Evolutionary conservation across 176 grass and related monocot species (phyloP).

Genomic region (Triticum dicoccoides): DNA sequence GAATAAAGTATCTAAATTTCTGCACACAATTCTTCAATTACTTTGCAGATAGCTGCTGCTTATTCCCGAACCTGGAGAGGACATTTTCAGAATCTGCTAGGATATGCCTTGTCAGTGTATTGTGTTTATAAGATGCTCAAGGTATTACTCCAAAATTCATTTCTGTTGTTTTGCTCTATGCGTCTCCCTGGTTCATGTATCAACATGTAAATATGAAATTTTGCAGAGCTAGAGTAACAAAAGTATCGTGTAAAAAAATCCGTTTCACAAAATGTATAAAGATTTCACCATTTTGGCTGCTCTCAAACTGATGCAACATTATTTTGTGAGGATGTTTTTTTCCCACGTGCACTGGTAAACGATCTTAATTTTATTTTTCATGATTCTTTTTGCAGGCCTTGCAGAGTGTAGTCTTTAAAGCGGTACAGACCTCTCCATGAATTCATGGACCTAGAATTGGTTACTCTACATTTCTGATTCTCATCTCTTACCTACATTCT

Average conservation of each 20-base stretch:
- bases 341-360: neutral
- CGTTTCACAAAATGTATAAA: neutral
- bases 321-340: conserved; percentile 21
- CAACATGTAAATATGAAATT: neutral
- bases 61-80: conserved; percentile 98
- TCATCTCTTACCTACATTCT: conserved; percentile 14
- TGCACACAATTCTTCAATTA: neutral
- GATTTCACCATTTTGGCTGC: neutral
- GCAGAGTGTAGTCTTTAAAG: conserved; percentile 98
- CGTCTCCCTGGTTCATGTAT: conserved; percentile 7
- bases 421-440: conserved; percentile 43
- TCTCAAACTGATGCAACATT: neutral
- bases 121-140: conserved; percentile 99
- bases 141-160: conserved; percentile 39
- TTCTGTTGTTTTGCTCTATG: conserved; percentile 9
- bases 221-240: neutral
- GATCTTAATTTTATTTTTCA: conserved; percentile 21
- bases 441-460: neutral
- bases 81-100: conserved; percentile 97
- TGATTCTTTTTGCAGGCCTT: conserved; percentile 86
- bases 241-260: neutral
- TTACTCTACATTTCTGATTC: conserved; percentile 8
- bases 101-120: conserved; percentile 93
- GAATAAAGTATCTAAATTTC: neutral
- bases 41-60: conserved; percentile 76